Evolutionary conservation across 805 yeast genomes (phyloP).

Genomic region (Saturnispora quitensis): DNA sequence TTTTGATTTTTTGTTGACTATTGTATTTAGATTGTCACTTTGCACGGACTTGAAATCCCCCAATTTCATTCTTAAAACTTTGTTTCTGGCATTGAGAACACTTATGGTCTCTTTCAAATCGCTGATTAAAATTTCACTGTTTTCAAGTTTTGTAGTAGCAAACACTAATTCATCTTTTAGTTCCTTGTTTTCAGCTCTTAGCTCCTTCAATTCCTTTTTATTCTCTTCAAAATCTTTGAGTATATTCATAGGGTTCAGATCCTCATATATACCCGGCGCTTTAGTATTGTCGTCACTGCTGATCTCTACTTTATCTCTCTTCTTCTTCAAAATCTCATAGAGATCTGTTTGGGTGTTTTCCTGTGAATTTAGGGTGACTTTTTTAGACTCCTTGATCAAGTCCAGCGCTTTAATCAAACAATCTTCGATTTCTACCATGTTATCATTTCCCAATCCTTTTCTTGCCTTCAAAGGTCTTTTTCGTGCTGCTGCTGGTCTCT

Average conservation of each 20-base stretch:
- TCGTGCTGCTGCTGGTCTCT: not conserved
- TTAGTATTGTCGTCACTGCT: not conserved
- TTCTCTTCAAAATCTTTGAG: not conserved
- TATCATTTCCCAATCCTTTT: not conserved
- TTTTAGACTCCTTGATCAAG: not conserved
- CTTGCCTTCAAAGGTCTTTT: not conserved
- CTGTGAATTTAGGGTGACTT: not conserved
- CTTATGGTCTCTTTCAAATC: not conserved
- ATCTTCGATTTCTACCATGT: not conserved
- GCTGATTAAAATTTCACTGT: not conserved
- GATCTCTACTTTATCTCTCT: not conserved
- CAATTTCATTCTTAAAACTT: not conserved
- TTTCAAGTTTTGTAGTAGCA: not conserved
- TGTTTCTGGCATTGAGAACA: not conserved
- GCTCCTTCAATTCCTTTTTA: not conserved
- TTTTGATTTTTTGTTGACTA: not conserved
- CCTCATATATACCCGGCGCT: not conserved
- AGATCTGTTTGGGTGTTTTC: not conserved
- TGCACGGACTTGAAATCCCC: not conserved
- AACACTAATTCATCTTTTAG: slow-evolving; percentile 1
- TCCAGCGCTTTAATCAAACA: not conserved
- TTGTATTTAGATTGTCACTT: not conserved
- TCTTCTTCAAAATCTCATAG: not conserved
- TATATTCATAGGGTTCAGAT: slow-evolving; percentile 1
- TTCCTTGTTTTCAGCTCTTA: slow-evolving; percentile 4